These are phyloP conservation scores for Fraxinus nigra DNA, from an alignment of 305 asterid species.

Conservation along the genomic window DNA sequence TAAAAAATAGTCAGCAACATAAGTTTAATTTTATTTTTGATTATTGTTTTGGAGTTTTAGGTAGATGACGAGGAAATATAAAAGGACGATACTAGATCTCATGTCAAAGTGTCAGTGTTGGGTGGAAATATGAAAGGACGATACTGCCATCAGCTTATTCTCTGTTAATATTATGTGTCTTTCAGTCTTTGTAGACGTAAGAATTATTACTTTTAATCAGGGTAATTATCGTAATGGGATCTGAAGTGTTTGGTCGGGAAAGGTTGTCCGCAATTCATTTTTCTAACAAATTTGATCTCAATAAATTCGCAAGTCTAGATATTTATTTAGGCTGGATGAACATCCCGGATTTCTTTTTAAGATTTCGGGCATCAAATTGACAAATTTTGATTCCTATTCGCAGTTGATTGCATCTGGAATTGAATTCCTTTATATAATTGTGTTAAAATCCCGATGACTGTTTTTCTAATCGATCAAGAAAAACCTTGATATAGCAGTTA, in stretches of 20 bases:
- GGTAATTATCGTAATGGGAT: background rate
- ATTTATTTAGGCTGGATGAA: background rate
- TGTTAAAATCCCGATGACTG: background rate
- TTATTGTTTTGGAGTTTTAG: conserved; percentile 29
- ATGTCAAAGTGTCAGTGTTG: conserved; percentile 7
- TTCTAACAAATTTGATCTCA: background rate
- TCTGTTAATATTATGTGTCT: background rate
- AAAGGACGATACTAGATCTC: conserved; percentile 29
- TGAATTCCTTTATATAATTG: background rate
- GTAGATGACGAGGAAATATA: conserved; percentile 27
- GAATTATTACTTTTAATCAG: background rate
- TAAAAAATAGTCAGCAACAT: background rate
- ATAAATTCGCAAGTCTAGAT: background rate
- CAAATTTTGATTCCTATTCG: background rate
- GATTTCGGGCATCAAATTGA: background rate
- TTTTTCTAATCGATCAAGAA: background rate
- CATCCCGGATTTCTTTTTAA: background rate
- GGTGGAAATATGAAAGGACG: conserved; percentile 30
- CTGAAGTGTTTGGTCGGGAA: background rate
- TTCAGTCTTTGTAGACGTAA: background rate
- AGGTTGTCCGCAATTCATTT: background rate
- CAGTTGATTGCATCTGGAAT: background rate
- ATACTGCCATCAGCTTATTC: conserved; percentile 23
- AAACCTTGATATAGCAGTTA: background rate
- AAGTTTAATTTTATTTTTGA: background rate